Percentiles rank a stretch among this genome's conserved stretches.
phyloP scores from a whole-genome alignment of 2,329 filamentous ascomycete genomes.

The Emmonsiellopsis sp. region DNA sequence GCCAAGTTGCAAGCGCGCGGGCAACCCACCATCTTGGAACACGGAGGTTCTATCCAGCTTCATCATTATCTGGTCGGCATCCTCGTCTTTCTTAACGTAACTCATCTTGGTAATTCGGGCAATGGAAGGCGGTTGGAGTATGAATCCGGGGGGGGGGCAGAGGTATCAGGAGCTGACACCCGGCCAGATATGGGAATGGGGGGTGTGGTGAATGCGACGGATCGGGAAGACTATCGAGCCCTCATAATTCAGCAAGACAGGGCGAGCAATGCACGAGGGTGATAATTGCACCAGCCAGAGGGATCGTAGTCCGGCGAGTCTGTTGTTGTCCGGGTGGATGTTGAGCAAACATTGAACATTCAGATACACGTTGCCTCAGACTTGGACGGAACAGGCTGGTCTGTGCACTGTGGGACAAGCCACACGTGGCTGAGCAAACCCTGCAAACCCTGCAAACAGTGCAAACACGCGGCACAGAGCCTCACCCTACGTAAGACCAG shows the following conservation, averaged over 20 bases:
- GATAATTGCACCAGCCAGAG: background rate
- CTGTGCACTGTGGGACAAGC: slow-evolving; percentile 10
- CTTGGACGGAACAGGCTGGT: background rate
- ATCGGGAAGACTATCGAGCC: slow-evolving; percentile 17
- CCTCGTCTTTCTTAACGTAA: slow-evolving; percentile 99
- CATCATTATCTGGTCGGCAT: slow-evolving; percentile 85
- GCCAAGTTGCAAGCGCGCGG: slow-evolving; percentile 13
- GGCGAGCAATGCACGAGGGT: background rate
- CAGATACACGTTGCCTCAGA: slow-evolving; percentile 13
- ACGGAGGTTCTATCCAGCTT: slow-evolving; percentile 97
- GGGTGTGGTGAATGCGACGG: background rate
- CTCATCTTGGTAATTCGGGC: slow-evolving; percentile 53
- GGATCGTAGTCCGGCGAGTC: background rate
- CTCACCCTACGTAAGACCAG: background rate
- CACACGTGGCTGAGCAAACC: slow-evolving; percentile 16
- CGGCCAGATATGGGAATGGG: background rate
- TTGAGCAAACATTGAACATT: background rate
- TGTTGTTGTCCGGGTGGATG: background rate
- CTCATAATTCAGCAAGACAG: slow-evolving; percentile 20
- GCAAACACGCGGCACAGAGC: slow-evolving; percentile 10
- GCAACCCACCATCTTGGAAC: slow-evolving; percentile 83
- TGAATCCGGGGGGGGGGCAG: background rate
- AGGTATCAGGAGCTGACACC: background rate
- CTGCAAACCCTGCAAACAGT: slow-evolving; percentile 10
- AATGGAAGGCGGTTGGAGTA: slow-evolving; percentile 11